Evolutionary conservation across 2,329 filamentous ascomycete species (phyloP), one percentile per base, ranked within the genome.

Genomic region (Albifimbria verrucaria): DNA sequence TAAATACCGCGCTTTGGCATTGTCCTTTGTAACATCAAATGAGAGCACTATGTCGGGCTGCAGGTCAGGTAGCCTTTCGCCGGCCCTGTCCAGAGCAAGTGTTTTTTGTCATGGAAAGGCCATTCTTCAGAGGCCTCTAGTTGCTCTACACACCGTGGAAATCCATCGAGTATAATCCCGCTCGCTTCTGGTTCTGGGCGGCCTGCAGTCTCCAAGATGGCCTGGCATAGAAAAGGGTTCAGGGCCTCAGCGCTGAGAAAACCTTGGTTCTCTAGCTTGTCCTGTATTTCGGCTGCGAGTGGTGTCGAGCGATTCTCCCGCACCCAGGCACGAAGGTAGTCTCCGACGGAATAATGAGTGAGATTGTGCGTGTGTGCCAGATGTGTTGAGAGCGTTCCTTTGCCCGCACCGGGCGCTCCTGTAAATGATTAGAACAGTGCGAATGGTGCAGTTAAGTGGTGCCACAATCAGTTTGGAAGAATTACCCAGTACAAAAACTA

Each of bases 361-460:
- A 50, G n/a, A 21, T 32, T 50, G 48, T 36, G 18, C 20, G 32
- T 7, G 6, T n/a, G 48, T 42, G 26, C 26, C 2, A 24, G 28
- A 22, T 42, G 28, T 20, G 26, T 25, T 42, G 47, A 50, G n/a
- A 41, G 48, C 17, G 48, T 50, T 20, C 48, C 48, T 39, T 50
- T 50, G 17, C 48, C 48, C 18, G 26, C 32, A 18, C 48, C 48
- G 26, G 48, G 48, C 5, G 48, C n/a, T 22, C 48, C 48, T 41
- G 20, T 23, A 25, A 11, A 25, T 47, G 32, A 45, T 45, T 45
- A 45, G 43, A 5, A 39, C 32, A 25, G 21, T 5, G 17, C 18
- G 7, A 22, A 15, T 46, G 12, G n/a, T 2, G 23, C 43, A 17
- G 43, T 4, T 15, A 20, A 20, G 43, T 3, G 43, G 18, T 46